Evolutionary conservation across 2,329 filamentous ascomycete species (phyloP), one percentile per base, ranked within the genome.

Genomic region (Chaetomium globosum): DNA sequence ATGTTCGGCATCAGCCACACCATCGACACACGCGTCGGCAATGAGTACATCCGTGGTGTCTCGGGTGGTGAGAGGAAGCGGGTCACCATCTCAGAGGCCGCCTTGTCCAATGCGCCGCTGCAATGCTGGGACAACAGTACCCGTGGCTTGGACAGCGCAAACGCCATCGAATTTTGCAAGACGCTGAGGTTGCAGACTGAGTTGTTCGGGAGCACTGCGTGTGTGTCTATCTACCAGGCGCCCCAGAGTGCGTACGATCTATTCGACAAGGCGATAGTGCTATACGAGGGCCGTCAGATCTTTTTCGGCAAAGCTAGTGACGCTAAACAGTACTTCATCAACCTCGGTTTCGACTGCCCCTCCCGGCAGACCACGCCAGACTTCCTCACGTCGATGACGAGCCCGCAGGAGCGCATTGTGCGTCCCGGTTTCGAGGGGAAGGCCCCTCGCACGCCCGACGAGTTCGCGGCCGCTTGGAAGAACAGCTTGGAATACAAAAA

Each of bases 1-100:
- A 86, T 89, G 77, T 91, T 89, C 68, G 89, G 89, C 68, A 90
- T 92, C 69, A 83, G 84, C 16, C 89, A 92, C 77, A 92, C 89
- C 0, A 75, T 88, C 73, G 88, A 92, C 78, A 92, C 89, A 3
- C 82, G 83, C 19, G 89, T 92, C 26, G 89, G 89, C 57, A 91
- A 92, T 76, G 89, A 92, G 76, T 92, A 87, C 73, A 80, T 92
- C 33, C 87, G 89, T 65, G 89, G 89, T 75, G 89, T 92, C 10
- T 89, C 86, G 31, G 89, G 89, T 73, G 90, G 89, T 73, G 89
- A 92, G 80, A 82, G 88, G 60, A 88, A 88, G 79, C 84, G 87
- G 73, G 87, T 87, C 30, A 87, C 84, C 68, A 87, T 88, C 68
- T 82, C 85, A 52, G 85, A 88, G 74, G 85, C 85, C 10, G 80